Conservation (phyloP, 148 eudicot species). For the Diospyros kaki region DNA sequence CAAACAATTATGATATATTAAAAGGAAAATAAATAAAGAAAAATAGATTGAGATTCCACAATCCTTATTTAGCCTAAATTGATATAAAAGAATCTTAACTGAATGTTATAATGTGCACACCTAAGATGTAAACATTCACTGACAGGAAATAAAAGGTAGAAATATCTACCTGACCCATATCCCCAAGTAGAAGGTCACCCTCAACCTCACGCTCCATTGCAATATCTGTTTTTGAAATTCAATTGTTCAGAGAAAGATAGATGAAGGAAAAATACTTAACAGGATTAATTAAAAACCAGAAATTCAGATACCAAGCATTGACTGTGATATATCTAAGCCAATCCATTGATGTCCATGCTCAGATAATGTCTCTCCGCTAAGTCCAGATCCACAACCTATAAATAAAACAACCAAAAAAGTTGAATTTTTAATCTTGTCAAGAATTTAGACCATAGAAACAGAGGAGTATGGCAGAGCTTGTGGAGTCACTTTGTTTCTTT, state of each 20-base stretch:
- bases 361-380: conserved; percentile 91
- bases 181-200: conserved; percentile 84
- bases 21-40: too few relatives aligned
- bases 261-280: conserved; percentile 1
- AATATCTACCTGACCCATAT: conserved; percentile 84
- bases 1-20: too few relatives aligned
- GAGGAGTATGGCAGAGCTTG: neutral
- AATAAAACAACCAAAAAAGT: conserved; percentile 10
- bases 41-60: too few relatives aligned
- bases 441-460: neutral
- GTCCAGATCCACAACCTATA: conserved; percentile 95
- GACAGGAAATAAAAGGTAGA: neutral
- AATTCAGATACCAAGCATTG: conserved; percentile 72
- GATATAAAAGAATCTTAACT: neutral
- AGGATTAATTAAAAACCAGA: neutral
- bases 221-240: conserved; percentile 39
- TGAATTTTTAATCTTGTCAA: neutral
- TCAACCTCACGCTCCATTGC: conserved; percentile 90
- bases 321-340: conserved; percentile 87
- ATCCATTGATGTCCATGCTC: conserved; percentile 91
- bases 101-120: neutral
- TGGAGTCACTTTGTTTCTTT: neutral
- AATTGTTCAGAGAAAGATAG: neutral
- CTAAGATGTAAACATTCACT: neutral
- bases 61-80: too few relatives aligned